Evolutionary conservation across 805 yeast species (phyloP).

Genomic region (Metschnikowia hibisci): DNA sequence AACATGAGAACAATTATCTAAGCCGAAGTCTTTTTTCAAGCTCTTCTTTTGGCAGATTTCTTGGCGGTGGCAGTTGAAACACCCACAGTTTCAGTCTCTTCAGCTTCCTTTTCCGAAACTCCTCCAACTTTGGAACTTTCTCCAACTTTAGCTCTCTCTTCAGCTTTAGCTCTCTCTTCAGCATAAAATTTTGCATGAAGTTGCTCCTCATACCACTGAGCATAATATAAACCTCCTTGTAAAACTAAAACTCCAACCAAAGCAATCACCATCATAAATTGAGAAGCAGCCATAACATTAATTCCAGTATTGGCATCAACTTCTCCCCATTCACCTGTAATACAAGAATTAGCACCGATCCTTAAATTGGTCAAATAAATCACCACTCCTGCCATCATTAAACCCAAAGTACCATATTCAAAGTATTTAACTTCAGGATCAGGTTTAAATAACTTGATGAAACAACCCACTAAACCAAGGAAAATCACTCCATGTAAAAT

Average conservation of each 20-base stretch:
- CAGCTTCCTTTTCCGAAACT: not conserved
- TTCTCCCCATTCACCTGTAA: slow-evolving; percentile 87
- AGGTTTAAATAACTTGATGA: slow-evolving; percentile 84
- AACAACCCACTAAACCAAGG: slow-evolving; percentile 68
- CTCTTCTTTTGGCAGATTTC: slow-evolving; percentile 18
- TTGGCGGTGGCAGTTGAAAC: slow-evolving; percentile 11
- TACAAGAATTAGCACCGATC: slow-evolving; percentile 69
- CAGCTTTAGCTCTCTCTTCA: slow-evolving; percentile 5
- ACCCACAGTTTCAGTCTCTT: slow-evolving; percentile 1
- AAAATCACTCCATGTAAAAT: slow-evolving; percentile 57
- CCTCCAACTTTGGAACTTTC: too few species aligned
- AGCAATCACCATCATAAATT: slow-evolving; percentile 66
- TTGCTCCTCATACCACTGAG: slow-evolving; percentile 54
- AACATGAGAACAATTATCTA: not conserved
- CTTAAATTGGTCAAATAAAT: slow-evolving; percentile 83
- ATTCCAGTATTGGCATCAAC: slow-evolving; percentile 82
- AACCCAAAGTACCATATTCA: slow-evolving; percentile 83
- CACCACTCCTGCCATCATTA: slow-evolving; percentile 67
- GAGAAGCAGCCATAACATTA: slow-evolving; percentile 88
- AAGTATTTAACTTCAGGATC: slow-evolving; percentile 76
- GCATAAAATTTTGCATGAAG: slow-evolving; percentile 31
- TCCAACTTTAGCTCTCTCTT: not conserved
- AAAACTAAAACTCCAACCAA: slow-evolving; percentile 76
- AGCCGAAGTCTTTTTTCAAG: not conserved
- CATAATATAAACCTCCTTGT: slow-evolving; percentile 88